These are phyloP conservation scores for Zygoascus sp. DNA, from an alignment of 1,139 yeast genomes.

Conservation along the genomic window DNA sequence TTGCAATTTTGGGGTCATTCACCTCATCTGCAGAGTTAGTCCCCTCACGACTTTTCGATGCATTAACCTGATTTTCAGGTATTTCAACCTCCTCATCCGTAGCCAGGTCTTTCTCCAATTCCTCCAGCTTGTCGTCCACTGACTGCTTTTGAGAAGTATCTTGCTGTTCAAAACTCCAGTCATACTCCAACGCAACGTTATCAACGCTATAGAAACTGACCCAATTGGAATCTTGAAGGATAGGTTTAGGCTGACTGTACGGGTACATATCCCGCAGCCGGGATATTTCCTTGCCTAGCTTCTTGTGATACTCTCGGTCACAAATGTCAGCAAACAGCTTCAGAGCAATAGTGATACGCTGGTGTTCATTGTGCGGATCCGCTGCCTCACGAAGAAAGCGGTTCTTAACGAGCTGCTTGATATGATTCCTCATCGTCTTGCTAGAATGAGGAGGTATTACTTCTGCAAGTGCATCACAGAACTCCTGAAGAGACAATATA, in stretches of 20 bases:
- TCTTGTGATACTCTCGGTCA: neutral
- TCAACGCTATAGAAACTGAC: constrained; percentile 1
- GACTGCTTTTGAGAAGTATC: neutral
- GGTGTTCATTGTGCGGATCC: neutral
- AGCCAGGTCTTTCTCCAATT: neutral
- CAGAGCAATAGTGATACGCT: neutral
- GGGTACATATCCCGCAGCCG: constrained; percentile 3
- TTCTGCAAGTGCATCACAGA: neutral
- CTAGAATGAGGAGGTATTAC: neutral
- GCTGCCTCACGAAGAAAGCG: constrained; percentile 5
- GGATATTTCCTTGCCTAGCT: neutral
- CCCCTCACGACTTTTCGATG: neutral
- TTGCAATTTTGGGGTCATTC: neutral
- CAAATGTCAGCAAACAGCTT: constrained; percentile 5
- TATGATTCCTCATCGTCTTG: constrained; percentile 2
- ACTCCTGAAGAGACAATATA: neutral
- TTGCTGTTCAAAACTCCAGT: neutral
- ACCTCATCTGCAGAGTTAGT: neutral
- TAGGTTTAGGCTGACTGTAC: neutral
- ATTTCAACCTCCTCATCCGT: neutral
- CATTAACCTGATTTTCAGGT: neutral
- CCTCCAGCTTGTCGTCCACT: neutral
- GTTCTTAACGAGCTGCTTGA: constrained; percentile 3
- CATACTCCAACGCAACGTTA: neutral
- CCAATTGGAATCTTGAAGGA: neutral